These are phyloP conservation scores for Radiomyces spectabilis DNA, from an alignment of 192 early-diverging fungal genomes.

Conservation along the genomic window DNA sequence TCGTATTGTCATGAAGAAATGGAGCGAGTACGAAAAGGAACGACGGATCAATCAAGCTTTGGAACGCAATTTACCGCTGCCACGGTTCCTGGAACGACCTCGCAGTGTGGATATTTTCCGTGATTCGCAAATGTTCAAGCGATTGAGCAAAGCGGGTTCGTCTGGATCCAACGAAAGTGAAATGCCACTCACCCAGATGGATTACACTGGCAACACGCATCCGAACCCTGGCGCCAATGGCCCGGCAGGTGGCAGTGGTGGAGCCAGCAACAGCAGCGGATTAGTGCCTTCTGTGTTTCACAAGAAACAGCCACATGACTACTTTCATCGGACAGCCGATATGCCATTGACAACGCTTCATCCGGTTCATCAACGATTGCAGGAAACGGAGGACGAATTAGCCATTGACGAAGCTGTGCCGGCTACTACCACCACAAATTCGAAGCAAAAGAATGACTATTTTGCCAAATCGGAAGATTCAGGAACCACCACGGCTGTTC, in stretches of 20 bases:
- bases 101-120: constrained; percentile 5
- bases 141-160: background rate
- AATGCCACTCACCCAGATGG: constrained; percentile 6
- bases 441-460: no score
- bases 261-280: no score
- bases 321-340: no score
- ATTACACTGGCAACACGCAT: background rate
- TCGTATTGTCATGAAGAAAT: constrained; percentile 70
- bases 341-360: no score
- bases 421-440: no score
- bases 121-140: background rate
- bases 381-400: no score
- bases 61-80: constrained; percentile 11
- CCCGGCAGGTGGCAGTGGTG: no score
- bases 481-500: no score
- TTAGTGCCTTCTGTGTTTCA: background rate
- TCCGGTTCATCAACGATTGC: no score
- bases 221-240: background rate
- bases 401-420: no score
- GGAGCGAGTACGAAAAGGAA: constrained; percentile 69
- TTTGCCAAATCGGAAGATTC: no score
- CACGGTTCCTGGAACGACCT: constrained; percentile 7
- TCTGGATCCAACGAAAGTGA: constrained; percentile 9
- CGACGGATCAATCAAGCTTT: constrained; percentile 18
- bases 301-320: background rate